Evolutionary conservation across 2,329 filamentous ascomycete genomes (phyloP).

Genomic region (Zopfia rhizophila): DNA sequence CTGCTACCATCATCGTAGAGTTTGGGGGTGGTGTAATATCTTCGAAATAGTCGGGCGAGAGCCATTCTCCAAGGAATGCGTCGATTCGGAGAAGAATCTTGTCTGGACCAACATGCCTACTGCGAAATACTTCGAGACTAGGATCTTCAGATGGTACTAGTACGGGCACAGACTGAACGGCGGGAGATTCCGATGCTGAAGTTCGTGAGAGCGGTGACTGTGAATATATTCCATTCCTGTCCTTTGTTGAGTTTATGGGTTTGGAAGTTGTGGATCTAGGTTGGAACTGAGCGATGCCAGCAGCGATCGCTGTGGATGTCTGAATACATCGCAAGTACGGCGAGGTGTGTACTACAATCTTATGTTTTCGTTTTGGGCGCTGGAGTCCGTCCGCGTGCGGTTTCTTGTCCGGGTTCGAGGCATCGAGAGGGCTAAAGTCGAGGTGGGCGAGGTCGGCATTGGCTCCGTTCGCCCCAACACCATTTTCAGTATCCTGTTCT

Average conservation of each 20-base stretch:
- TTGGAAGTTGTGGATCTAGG: conserved; percentile 37
- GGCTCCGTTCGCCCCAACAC: conserved; percentile 23
- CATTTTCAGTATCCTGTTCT: conserved; percentile 57
- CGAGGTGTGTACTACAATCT: conserved; percentile 89
- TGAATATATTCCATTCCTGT: conserved; percentile 20
- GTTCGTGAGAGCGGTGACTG: conserved; percentile 25
- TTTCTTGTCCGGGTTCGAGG: conserved; percentile 11
- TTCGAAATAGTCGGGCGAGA: conserved; percentile 92
- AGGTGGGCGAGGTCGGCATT: conserved; percentile 32
- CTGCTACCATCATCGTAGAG: conserved; percentile 86
- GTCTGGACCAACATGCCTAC: conserved; percentile 46
- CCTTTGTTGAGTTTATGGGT: conserved; percentile 29
- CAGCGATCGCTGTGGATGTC: conserved; percentile 86
- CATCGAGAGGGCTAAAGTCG: conserved; percentile 34
- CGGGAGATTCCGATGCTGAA: conserved; percentile 22
- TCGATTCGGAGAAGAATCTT: conserved; percentile 75
- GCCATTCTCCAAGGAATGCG: conserved; percentile 94
- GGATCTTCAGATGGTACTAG: conserved; percentile 51
- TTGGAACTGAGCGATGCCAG: conserved; percentile 78
- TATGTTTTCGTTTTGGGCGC: conserved; percentile 71
- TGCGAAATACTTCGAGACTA: conserved; percentile 46
- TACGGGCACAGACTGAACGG: conserved; percentile 30
- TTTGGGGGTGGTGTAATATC: conserved; percentile 88
- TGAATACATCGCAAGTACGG: conserved; percentile 94
- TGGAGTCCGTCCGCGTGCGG: conserved; percentile 28